Percentiles rank a stretch among this genome's conserved stretches.
phyloP scores from a whole-genome alignment of 768 basidiomycete species.

The Leccinum subgranulosum region DNA sequence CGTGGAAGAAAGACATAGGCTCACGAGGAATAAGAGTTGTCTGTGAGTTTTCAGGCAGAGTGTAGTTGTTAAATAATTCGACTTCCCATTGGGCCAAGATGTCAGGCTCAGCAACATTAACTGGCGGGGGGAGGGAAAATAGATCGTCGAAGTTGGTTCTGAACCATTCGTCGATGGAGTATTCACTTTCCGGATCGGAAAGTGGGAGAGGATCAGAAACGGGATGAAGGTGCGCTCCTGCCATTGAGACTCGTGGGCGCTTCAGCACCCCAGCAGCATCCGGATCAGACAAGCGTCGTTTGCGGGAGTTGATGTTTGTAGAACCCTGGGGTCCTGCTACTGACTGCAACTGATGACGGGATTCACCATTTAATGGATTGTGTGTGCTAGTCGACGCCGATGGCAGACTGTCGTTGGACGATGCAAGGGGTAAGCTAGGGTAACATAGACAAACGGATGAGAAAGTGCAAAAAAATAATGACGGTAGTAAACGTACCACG shows the following conservation, averaged over 20 bases:
- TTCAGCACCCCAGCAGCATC: conserved; percentile 21
- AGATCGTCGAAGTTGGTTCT: conserved; percentile 19
- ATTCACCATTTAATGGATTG: no score
- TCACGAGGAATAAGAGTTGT: neutral
- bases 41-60: conserved; percentile 5
- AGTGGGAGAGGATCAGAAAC: neutral
- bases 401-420: no score
- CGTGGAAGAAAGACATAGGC: neutral
- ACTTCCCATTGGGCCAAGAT: conserved; percentile 29
- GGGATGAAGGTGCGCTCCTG: conserved; percentile 19
- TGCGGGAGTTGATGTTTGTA: no score
- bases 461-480: no score
- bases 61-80: conserved; percentile 29
- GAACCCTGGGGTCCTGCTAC: no score
- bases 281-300: conserved; percentile 29
- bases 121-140: conserved; percentile 9
- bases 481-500: no score
- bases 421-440: no score
- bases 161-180: conserved; percentile 39
- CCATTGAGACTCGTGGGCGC: conserved; percentile 20
- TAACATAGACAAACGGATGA: no score
- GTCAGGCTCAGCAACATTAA: conserved; percentile 21
- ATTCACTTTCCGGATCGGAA: conserved; percentile 9
- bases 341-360: no score
- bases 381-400: no score